phyloP scores from a whole-genome alignment of 192 early-diverging fungal genomes.

The Backusella tarrabulga region DNA sequence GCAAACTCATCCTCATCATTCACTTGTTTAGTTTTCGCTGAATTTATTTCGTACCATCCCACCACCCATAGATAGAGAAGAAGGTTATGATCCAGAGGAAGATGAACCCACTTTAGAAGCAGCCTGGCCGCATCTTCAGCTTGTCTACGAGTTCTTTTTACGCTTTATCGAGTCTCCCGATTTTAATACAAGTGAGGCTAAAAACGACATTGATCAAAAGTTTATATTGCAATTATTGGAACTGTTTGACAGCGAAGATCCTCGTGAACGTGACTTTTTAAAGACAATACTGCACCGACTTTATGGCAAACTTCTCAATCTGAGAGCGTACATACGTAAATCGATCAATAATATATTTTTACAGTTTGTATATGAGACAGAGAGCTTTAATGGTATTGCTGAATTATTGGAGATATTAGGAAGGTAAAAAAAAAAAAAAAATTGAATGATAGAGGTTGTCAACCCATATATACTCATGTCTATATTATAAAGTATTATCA shows the following conservation, averaged over 20 bases:
- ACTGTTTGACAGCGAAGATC: slow-evolving; percentile 98
- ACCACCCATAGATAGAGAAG: slow-evolving; percentile 92
- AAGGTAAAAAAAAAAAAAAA: slow-evolving; percentile 53
- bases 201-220: slow-evolving; percentile 94
- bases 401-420: slow-evolving; percentile 98
- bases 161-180: slow-evolving; percentile 98
- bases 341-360: slow-evolving; percentile 99
- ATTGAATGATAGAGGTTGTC: too few species aligned
- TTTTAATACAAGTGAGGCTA: slow-evolving; percentile 95
- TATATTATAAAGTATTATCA: slow-evolving; percentile 84
- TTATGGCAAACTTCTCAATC: slow-evolving; percentile 97
- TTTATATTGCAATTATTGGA: slow-evolving; percentile 95
- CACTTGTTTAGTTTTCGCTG: slow-evolving; percentile 68
- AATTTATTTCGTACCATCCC: slow-evolving; percentile 98
- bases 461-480: background rate
- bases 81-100: slow-evolving; percentile 98
- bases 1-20: too few species aligned
- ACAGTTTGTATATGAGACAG: slow-evolving; percentile 96
- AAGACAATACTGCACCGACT: slow-evolving; percentile 98
- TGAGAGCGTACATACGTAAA: slow-evolving; percentile 94
- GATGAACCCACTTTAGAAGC: slow-evolving; percentile 97
- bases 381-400: slow-evolving; percentile 96
- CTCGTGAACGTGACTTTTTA: slow-evolving; percentile 96
- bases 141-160: slow-evolving; percentile 98
- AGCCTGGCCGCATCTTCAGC: slow-evolving; percentile 97